Evolutionary conservation across 805 yeast species (phyloP), one percentile per base, ranked within the genome.

Genomic region (Hanseniaspora nectarophila): DNA sequence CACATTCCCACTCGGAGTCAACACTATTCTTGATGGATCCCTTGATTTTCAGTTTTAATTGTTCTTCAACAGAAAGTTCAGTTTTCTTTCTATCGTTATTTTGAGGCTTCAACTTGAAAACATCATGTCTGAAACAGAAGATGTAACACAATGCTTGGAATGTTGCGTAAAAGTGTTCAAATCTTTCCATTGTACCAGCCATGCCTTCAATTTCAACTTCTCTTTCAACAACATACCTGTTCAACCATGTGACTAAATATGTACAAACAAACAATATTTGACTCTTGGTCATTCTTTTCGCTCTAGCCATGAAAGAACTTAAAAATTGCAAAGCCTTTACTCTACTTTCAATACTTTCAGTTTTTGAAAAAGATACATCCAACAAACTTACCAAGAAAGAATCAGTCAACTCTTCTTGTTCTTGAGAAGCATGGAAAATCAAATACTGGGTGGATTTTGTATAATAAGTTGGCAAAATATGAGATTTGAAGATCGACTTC

Each of bases 271-370:
- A 85, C 7, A 82, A 73, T 20, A 92, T 73, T 66, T 90, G 97
- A 35, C 77, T 73, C 49, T 77, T 76, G 1, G 85, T 71, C 28
- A 90, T 70, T 39, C 77, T 76, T 56, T 80, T 78, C 10, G 95
- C 95, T 53, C 98, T 75, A 1, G 97, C 92, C 54, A 90, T 78
- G 61, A 81, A 90, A 2, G 96, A 86, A 1, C 95, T 81, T 52
- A 90, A 73, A 63, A 92, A 90, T 66, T 92, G 97, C 75, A 89
- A 76, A 2, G 96, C 84, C 69, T 89, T 89, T 57, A 87, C 78
- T 58, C 95, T 76, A 57, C 80, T 82, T 52, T 85, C 90, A 34
- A 80, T 69, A 24, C 79, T 75, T 63, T 84, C 88, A 42, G 72
- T 70, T 9, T 81, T 74, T 48, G 81, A 76, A 63, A 92, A 82